Percentiles rank a stretch among this genome's conserved stretches.
These are phyloP conservation scores for Taxawa tesnikishii DNA, from an alignment of 2,329 filamentous ascomycete genomes.

Conservation along the genomic window DNA sequence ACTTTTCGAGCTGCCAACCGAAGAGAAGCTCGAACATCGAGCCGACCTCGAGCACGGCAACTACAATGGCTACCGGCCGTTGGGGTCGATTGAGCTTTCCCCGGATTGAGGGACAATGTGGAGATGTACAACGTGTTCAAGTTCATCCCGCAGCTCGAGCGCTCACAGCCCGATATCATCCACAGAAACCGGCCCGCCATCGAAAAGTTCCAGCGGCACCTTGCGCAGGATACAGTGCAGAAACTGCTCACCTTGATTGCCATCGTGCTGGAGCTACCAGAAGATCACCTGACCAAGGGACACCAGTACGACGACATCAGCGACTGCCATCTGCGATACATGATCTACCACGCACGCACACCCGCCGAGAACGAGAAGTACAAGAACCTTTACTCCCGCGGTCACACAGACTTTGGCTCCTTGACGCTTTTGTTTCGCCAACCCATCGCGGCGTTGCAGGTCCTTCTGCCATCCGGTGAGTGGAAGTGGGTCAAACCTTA, in stretches of 20 bases:
- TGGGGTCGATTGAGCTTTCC: constrained; percentile 13
- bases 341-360: constrained; percentile 38
- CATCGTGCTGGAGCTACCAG: constrained; percentile 46
- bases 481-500: constrained; percentile 30
- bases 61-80: constrained; percentile 13
- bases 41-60: constrained; percentile 16
- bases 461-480: constrained; percentile 20
- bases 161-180: constrained; percentile 33
- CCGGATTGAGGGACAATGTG: constrained; percentile 34
- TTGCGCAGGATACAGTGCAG: constrained; percentile 37
- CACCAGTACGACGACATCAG: constrained; percentile 47
- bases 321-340: constrained; percentile 51
- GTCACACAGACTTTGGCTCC: constrained; percentile 30
- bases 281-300: constrained; percentile 41
- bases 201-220: constrained; percentile 32
- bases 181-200: constrained; percentile 41
- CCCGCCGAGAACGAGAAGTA: constrained; percentile 15
- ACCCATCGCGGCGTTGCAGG: constrained; percentile 27
- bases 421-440: constrained; percentile 31
- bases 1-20: constrained; percentile 42
- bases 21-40: constrained; percentile 47
- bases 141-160: constrained; percentile 18
- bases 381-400: constrained; percentile 16
- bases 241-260: constrained; percentile 48
- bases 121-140: constrained; percentile 51